Conservation (phyloP, 257 asterid species). For the Jacaranda copaia region DNA sequence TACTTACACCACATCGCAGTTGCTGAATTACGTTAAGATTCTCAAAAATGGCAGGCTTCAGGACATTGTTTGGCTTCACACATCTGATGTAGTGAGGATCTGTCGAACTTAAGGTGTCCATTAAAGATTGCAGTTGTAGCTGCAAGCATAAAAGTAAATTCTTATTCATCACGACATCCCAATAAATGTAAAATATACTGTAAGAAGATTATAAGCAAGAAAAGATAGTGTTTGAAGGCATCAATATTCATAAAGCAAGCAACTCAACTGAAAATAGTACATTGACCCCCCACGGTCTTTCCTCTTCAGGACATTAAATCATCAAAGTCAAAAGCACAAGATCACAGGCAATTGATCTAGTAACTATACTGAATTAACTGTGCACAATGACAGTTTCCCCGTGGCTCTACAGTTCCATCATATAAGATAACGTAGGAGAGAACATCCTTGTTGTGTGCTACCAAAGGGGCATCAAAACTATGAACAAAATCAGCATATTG, state of each 20-base stretch:
- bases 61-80: constrained; percentile 85
- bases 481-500: not conserved
- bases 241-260: constrained; percentile 7
- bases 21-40: constrained; percentile 80
- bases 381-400: not conserved
- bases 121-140: constrained; percentile 89
- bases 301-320: not conserved
- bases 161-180: constrained; percentile 31
- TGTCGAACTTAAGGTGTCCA: constrained; percentile 85
- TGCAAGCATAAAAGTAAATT: constrained; percentile 52
- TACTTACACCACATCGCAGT: constrained; percentile 95
- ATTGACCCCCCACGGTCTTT: constrained; percentile 16
- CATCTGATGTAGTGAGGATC: constrained; percentile 96
- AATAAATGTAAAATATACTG: constrained; percentile 28
- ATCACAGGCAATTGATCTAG: not conserved
- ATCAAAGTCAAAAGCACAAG: constrained; percentile 17
- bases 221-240: not conserved
- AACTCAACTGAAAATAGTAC: not conserved
- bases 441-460: not conserved
- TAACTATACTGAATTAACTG: not conserved
- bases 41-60: constrained; percentile 94
- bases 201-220: not conserved
- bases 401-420: constrained; percentile 21
- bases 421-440: not conserved
- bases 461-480: not conserved